These are phyloP conservation scores for Rhododendron molle DNA, from an alignment of 148 eudicot genomes.

Conservation along the genomic window DNA sequence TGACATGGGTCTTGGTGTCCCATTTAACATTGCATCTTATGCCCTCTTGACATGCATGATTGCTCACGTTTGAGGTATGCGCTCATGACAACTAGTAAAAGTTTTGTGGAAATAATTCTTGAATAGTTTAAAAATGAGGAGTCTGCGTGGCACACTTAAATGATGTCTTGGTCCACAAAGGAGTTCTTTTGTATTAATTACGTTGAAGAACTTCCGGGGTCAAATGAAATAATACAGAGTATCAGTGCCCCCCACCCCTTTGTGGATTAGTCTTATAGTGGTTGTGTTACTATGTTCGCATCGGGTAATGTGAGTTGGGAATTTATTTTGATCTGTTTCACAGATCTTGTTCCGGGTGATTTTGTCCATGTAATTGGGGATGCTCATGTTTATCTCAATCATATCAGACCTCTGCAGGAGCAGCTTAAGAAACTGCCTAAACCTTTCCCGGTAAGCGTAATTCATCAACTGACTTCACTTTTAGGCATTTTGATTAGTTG, in stretches of 20 bases:
- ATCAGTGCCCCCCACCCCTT: neutral
- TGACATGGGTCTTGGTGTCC: conserved; percentile 96
- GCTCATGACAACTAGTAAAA: neutral
- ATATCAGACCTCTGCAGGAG: conserved; percentile 71
- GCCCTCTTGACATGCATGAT: conserved; percentile 88
- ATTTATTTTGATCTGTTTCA: neutral
- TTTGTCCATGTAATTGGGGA: conserved; percentile 84
- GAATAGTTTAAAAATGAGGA: no score
- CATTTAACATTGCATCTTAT: conserved; percentile 93
- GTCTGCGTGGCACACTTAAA: neutral
- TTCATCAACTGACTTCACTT: neutral
- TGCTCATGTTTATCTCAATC: conserved; percentile 82
- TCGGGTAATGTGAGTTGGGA: neutral
- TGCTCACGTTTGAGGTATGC: conserved; percentile 94
- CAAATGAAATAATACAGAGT: neutral
- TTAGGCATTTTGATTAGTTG: neutral
- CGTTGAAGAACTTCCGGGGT: neutral
- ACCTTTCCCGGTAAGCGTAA: conserved; percentile 78
- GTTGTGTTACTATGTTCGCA: neutral
- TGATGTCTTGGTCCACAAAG: neutral
- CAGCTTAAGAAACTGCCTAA: conserved; percentile 71
- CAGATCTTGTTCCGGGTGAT: conserved; percentile 86
- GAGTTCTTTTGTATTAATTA: neutral
- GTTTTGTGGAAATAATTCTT: neutral
- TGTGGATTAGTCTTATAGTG: neutral